Percentiles rank a stretch among this genome's conserved stretches.
phyloP scores from a whole-genome alignment of 108 stramenopile species.

The Cyclotella distinguenda region DNA sequence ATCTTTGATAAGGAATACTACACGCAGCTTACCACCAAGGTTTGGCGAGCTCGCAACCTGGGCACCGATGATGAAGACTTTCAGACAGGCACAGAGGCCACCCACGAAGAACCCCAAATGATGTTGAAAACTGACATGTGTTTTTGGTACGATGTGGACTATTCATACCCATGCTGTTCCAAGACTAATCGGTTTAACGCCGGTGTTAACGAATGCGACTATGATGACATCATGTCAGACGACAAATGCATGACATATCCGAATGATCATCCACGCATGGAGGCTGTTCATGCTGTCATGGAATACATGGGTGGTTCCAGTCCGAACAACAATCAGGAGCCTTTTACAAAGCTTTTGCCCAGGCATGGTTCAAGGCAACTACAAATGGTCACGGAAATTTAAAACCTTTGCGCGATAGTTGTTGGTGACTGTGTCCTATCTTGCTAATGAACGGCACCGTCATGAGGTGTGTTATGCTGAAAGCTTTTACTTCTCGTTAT shows the following conservation, averaged over 20 bases:
- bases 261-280: not conserved
- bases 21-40: conserved; percentile 19
- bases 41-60: conserved; percentile 28
- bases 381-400: conserved; percentile 18
- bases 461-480: no score
- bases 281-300: conserved; percentile 26
- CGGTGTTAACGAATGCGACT: conserved; percentile 17
- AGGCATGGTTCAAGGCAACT: conserved; percentile 44
- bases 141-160: conserved; percentile 11
- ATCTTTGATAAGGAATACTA: conserved; percentile 47
- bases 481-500: no score
- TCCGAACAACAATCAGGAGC: conserved; percentile 30
- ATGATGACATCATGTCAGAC: conserved; percentile 1
- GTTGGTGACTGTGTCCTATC: no score
- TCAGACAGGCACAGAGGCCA: conserved; percentile 7
- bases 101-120: conserved; percentile 13
- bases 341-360: conserved; percentile 35
- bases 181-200: conserved; percentile 11
- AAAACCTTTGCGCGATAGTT: not conserved
- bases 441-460: no score
- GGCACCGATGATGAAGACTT: conserved; percentile 28
- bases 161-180: conserved; percentile 29
- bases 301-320: conserved; percentile 31
- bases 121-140: conserved; percentile 48
- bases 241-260: conserved; percentile 22